Base-by-base conservation (phyloP, 768 basidiomycete genomes). In the Pisolithus tinctorius region DNA sequence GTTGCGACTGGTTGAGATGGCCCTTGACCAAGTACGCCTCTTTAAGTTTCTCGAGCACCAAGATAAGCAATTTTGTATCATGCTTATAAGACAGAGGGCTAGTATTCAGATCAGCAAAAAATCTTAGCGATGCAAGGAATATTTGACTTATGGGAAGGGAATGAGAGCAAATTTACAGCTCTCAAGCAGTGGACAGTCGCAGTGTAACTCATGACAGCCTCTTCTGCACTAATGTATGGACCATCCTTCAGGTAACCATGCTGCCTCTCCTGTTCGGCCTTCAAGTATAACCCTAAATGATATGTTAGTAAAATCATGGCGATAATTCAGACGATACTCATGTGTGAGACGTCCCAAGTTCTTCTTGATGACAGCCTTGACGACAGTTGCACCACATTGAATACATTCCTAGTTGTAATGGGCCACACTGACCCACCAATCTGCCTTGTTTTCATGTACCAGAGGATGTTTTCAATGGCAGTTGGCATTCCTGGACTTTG, bases 391-490 rank as follows among this genome's bases (percentile, higher is more conserved):
- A 53, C 94, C 95, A 58, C 95, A 87, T 40, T 93, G 82, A 55
- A 98, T 97, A 74, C 95, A 91, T 64, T 94, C 93, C 48, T 93
- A 90, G 65, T 97, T 97, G 72, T 95, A n/a, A n/a, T n/a, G n/a
- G n/a, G n/a, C n/a, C n/a, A n/a, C n/a, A n/a, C n/a, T n/a, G n/a
- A n/a, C n/a, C 93, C 93, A 98, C 95, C 95, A 97, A 66, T 99
- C 95, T 20, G 94, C 90, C 76, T 99, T 99, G 72, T 86, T 89
- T 99, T 99, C 79, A 98, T 93, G 72, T 97, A 99, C 47, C 95
- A 87, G 39, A 99, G 71, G n/a, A n/a, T n/a, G n/a, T n/a, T n/a
- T n/a, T n/a, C n/a, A n/a, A n/a, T n/a, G n/a, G n/a, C n/a, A n/a
- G n/a, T n/a, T n/a, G n/a, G n/a, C n/a, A n/a, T n/a, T n/a, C n/a